A percentile compares a stretch with the other conserved stretches of the same genome.
phyloP scores from a whole-genome alignment of 2,329 filamentous ascomycete genomes.

The Nemania sp. region DNA sequence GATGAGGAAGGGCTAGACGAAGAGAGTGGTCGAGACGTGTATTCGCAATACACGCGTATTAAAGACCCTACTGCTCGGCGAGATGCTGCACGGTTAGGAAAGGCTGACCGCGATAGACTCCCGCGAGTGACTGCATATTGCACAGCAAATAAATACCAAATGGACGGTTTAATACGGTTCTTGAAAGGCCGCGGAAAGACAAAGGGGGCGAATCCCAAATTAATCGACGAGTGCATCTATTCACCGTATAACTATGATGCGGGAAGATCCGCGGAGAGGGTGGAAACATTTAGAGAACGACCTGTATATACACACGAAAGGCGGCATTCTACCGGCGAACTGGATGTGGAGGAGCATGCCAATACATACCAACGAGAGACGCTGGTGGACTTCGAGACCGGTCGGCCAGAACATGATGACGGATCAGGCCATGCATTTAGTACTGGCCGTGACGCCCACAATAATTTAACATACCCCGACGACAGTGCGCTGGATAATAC shows the following conservation, averaged over 20 bases:
- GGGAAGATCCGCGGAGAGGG: slow-evolving; percentile 51
- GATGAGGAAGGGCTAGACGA: slow-evolving; percentile 79
- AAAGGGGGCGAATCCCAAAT: slow-evolving; percentile 84
- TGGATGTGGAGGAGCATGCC: slow-evolving; percentile 72
- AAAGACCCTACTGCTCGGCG: slow-evolving; percentile 94
- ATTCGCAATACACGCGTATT: slow-evolving; percentile 97
- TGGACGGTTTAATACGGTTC: slow-evolving; percentile 90
- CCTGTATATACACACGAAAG: slow-evolving; percentile 68
- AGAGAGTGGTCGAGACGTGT: slow-evolving; percentile 93
- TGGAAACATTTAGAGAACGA: slow-evolving; percentile 53
- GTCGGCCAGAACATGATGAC: slow-evolving; percentile 41
- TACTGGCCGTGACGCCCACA: slow-evolving; percentile 49
- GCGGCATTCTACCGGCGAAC: slow-evolving; percentile 80
- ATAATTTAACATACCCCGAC: slow-evolving; percentile 53
- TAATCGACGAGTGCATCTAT: slow-evolving; percentile 98
- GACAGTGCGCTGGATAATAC: slow-evolving; percentile 53
- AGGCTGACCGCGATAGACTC: slow-evolving; percentile 87
- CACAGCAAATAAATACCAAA: slow-evolving; percentile 89
- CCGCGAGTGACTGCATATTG: slow-evolving; percentile 97
- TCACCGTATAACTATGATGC: slow-evolving; percentile 86
- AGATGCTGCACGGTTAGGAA: slow-evolving; percentile 91
- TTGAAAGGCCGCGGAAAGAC: slow-evolving; percentile 85
- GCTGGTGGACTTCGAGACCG: slow-evolving; percentile 70
- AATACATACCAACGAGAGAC: slow-evolving; percentile 71
- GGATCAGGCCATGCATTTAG: slow-evolving; percentile 47